Conservation (phyloP, 192 early-diverging fungal genomes). For the Globomyces pollinis-pini region DNA sequence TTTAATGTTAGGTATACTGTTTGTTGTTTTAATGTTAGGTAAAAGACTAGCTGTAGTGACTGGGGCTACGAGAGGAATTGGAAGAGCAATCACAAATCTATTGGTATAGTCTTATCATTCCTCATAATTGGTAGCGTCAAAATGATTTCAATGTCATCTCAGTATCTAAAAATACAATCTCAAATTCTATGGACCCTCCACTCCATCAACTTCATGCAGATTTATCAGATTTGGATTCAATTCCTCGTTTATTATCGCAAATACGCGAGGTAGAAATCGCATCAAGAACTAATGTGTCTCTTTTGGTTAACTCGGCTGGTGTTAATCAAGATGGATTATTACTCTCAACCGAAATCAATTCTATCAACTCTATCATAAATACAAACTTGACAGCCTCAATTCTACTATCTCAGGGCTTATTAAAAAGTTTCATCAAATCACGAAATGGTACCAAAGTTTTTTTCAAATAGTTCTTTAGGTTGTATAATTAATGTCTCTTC, state of each 20-base stretch:
- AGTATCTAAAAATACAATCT: background rate
- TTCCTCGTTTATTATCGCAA: background rate
- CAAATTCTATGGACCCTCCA: background rate
- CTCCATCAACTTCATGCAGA: too few species aligned
- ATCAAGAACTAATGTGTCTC: background rate
- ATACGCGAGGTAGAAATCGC: background rate
- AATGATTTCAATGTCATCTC: background rate
- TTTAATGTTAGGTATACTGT: too few species aligned
- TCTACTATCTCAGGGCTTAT: conserved; percentile 38
- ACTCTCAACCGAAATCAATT: conserved; percentile 15
- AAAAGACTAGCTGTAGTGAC: conserved; percentile 26
- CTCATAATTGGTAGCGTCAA: too few species aligned
- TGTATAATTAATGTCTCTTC: conserved; percentile 82
- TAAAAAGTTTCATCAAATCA: conserved; percentile 50
- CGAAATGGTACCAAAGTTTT: conserved; percentile 43
- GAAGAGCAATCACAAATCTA: conserved; percentile 18
- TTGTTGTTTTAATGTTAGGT: too few species aligned
- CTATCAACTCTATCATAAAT: conserved; percentile 49
- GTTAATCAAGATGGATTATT: conserved; percentile 8
- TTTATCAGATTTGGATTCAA: background rate
- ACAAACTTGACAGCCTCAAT: conserved; percentile 71
- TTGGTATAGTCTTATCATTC: background rate
- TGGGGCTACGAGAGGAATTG: conserved; percentile 29
- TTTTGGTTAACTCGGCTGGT: conserved; percentile 23
- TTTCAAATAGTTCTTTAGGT: conserved; percentile 14